Evolutionary conservation across 1,139 yeast species (phyloP), one percentile per base, ranked within the genome.

Genomic region (Scheffersomyces titani): DNA sequence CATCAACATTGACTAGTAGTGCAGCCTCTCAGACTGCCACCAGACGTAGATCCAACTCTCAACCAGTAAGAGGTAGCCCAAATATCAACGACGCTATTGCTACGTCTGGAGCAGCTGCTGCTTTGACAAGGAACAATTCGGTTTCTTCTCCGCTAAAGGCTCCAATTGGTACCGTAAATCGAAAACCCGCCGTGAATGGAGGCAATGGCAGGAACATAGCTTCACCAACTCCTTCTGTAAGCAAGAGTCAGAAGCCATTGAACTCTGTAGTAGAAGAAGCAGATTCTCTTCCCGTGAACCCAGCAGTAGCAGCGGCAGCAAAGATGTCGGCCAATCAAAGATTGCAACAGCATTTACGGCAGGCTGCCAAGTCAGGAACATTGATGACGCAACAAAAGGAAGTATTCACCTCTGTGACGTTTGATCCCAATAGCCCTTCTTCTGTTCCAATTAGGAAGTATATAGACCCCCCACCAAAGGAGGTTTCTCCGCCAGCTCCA

Each of bases 341-440:
- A 55, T 70, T 79, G 40, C 81, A 78, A 59, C 74, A 70, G 50
- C 82, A 78, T 60, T 64, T 80, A 49, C 65, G 74, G 52, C 73
- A 75, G 57, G 83, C 80, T 1, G 74, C 82, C 1, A 75, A 69
- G 60, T 63, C 75, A 2, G 84, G 84, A 0, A 51, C 74, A 0
- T 66, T 80, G 49, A 66, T 75, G 67, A 76, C 82, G 0, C 82
- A 78, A 55, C 76, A 77, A 54, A 73, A 72, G 59, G 81, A 77
- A 58, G 58, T 64, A 0, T 64, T 79, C 19, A 69, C 74, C 1
- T 66, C 77, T 1, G 81, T 78, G 3, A 74, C 74, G 1, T 79
- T 72, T 61, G 83, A 80, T 61, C 83, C 84, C 0, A 79, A 70
- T 57, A 64, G 67, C 49, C 80, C 83, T 0, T 67, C 75, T 0